phyloP scores from a whole-genome alignment of 2,329 filamentous ascomycete species.

The Paramyrothecium roridum region DNA sequence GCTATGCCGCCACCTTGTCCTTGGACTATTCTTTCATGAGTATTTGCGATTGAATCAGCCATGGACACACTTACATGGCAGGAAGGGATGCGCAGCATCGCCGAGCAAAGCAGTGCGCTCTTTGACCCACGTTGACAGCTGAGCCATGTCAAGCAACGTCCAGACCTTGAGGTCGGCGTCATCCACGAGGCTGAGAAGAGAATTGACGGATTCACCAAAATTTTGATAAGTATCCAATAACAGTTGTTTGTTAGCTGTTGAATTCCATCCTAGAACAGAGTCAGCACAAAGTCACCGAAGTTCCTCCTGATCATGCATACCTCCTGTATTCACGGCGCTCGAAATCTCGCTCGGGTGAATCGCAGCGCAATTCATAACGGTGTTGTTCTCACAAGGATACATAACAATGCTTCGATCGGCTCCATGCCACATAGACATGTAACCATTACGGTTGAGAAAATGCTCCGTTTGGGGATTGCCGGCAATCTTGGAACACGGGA shows the following conservation, averaged over 20 bases:
- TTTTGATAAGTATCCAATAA: slow-evolving; percentile 34
- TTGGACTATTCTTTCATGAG: slow-evolving; percentile 8
- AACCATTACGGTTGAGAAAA: slow-evolving; percentile 8
- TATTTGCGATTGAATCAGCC: not conserved
- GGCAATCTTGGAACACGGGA: slow-evolving; percentile 33
- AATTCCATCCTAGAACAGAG: slow-evolving; percentile 32
- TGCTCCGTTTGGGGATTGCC: slow-evolving; percentile 14
- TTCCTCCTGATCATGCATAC: slow-evolving; percentile 1
- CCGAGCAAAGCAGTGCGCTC: slow-evolving; percentile 56
- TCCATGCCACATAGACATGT: slow-evolving; percentile 33
- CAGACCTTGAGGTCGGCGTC: slow-evolving; percentile 48
- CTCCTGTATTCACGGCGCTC: slow-evolving; percentile 3
- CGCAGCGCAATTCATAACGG: slow-evolving; percentile 45
- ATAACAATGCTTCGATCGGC: slow-evolving; percentile 40
- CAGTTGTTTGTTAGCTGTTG: slow-evolving; percentile 27
- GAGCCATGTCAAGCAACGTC: slow-evolving; percentile 60
- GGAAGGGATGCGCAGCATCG: slow-evolving; percentile 67
- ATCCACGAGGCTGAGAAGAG: slow-evolving; percentile 40
- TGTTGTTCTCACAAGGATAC: slow-evolving; percentile 44
- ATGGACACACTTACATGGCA: slow-evolving; percentile 34
- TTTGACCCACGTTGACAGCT: slow-evolving; percentile 52
- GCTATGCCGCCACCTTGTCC: slow-evolving; percentile 53
- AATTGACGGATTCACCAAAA: slow-evolving; percentile 37
- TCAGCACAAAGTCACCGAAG: slow-evolving; percentile 3
- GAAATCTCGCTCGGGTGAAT: slow-evolving; percentile 40